Evolutionary conservation across 495 filamentous ascomycete species (phyloP), one percentile per base, ranked within the genome.

Genomic region (Terfezia boudieri): DNA sequence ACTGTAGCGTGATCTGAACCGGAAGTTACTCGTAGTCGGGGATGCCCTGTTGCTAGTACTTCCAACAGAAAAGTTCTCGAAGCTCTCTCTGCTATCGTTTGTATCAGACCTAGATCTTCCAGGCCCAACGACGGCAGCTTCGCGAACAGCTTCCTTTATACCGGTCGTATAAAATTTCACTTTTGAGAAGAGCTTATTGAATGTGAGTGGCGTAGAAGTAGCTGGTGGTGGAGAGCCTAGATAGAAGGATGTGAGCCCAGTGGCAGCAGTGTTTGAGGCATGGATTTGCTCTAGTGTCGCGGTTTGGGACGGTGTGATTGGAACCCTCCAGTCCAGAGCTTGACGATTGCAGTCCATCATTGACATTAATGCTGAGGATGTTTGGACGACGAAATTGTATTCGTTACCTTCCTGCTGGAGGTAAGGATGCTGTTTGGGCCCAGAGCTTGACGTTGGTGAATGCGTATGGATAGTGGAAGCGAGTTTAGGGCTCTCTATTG

Each of bases 171-270:
- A 55, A 54, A 55, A 60, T 55, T 65, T 65, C 16, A 65, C 63
- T 16, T 59, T 63, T n/a, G 63, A 65, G 43, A 62, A 65, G 48
- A 65, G 32, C 37, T 52, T 60, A 26, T 59, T 62, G 26, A 65
- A 55, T 46, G 57, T 55, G 37, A 65, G 36, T 37, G 57, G 62
- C 46, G 64, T 59, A 52, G 57, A 55, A 37, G 58, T 57, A 36
- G 52, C 55, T 16, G 56, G 48, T 0, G 62, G 57, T 3, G 63
- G 63, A 11, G 63, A 65, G 52, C 62, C 62, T 12, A 65, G 59
- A 14, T 59, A 64, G 56, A 65, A 65, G 9, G 63, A 60, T 49
- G 63, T 65, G 9, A 65, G 38, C 1, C 63, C 63, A 22, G 63
- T 62, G 12, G 62, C 51, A 55, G 58, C 59, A 11, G 62, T 64